A percentile compares a stretch with the other conserved stretches of the same genome.
phyloP scores from a whole-genome alignment of 2,329 filamentous ascomycete species.

The Nannizzia gypsea region DNA sequence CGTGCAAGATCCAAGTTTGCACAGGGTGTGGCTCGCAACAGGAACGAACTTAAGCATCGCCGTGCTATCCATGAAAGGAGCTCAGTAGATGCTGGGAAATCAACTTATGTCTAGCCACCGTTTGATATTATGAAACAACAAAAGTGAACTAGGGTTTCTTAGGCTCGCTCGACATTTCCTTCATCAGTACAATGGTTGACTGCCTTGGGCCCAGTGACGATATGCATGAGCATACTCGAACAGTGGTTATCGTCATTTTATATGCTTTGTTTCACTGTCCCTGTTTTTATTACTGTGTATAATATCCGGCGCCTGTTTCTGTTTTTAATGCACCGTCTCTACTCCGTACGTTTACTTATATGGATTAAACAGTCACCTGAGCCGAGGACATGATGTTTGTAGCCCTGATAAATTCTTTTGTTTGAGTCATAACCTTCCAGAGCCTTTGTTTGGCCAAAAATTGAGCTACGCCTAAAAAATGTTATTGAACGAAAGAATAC shows the following conservation, averaged over 20 bases:
- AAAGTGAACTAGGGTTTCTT: not conserved
- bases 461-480: no score
- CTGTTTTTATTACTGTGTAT: conserved; percentile 1
- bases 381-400: not conserved
- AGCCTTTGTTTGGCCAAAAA: not conserved
- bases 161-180: not conserved
- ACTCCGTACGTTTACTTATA: no score
- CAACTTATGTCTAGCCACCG: not conserved
- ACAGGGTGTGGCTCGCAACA: conserved; percentile 43
- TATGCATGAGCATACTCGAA: conserved; percentile 8
- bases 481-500: no score
- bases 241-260: conserved; percentile 1
- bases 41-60: conserved; percentile 16
- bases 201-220: not conserved
- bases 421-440: not conserved
- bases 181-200: not conserved
- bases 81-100: conserved; percentile 3
- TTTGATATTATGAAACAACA: not conserved
- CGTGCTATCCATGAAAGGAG: conserved; percentile 8
- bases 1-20: conserved; percentile 52
- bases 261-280: not conserved
- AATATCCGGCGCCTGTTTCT: not conserved
- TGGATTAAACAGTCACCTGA: not conserved
- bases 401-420: not conserved
- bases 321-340: not conserved